Evolutionary conservation across 2,329 filamentous ascomycete species (phyloP).

Genomic region (Albifimbria verrucaria): DNA sequence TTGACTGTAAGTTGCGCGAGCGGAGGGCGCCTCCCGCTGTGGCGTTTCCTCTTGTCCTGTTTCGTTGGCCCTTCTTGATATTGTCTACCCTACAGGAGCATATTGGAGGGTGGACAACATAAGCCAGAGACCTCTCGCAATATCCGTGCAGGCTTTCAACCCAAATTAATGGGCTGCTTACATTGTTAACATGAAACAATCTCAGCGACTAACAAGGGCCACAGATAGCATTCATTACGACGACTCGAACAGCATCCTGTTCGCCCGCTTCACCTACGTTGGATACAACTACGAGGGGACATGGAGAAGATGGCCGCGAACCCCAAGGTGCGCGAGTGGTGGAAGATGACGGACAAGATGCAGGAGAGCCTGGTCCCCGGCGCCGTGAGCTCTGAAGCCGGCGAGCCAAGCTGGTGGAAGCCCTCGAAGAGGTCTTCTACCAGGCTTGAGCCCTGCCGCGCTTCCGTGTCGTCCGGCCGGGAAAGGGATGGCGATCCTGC

Average conservation of each 20-base stretch:
- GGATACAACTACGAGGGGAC: conserved; percentile 67
- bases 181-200: no score
- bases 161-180: no score
- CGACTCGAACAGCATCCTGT: conserved; percentile 59
- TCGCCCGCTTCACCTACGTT: conserved; percentile 76
- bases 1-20: conserved; percentile 59
- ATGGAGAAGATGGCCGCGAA: conserved; percentile 75
- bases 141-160: no score
- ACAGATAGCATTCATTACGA: conserved; percentile 73
- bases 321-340: conserved; percentile 73
- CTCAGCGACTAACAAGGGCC: not conserved
- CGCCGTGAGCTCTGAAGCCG: conserved; percentile 55
- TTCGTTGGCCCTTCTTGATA: no score
- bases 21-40: no score
- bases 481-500: no score
- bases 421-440: conserved; percentile 69
- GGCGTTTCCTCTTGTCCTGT: no score
- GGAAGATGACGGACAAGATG: conserved; percentile 74
- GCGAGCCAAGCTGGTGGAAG: conserved; percentile 66
- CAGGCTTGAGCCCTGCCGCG: conserved; percentile 35
- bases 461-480: no score
- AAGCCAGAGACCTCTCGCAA: no score
- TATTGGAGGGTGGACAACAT: no score
- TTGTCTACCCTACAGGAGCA: no score
- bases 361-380: conserved; percentile 64